Evolutionary conservation across 805 yeast genomes (phyloP).

Genomic region (Kodamaea kaohsiungensis): DNA sequence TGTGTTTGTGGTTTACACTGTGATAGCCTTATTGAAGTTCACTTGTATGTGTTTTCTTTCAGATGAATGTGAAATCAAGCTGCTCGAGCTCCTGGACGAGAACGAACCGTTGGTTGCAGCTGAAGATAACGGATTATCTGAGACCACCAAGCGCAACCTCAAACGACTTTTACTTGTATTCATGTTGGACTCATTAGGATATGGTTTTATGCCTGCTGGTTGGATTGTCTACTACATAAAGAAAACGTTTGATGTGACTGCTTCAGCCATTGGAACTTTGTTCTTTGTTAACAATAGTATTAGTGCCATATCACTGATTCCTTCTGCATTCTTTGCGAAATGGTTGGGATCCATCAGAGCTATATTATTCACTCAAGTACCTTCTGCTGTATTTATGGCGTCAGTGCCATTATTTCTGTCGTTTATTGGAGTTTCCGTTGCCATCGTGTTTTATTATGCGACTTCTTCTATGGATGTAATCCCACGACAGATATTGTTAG

Average conservation of each 20-base stretch:
- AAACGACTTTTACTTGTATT: conserved; percentile 58
- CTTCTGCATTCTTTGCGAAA: conserved; percentile 71
- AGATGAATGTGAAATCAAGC: conserved; percentile 49
- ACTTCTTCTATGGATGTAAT: conserved; percentile 88
- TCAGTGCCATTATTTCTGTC: conserved; percentile 27
- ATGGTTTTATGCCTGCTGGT: conserved; percentile 84
- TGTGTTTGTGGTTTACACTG: conserved; percentile 58
- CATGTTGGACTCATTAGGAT: conserved; percentile 84
- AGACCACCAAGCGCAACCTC: conserved; percentile 44
- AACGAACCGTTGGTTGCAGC: conserved; percentile 15
- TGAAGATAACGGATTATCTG: conserved; percentile 18
- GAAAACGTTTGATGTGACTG: conserved; percentile 51
- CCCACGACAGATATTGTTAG: conserved; percentile 79
- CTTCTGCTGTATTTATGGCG: conserved; percentile 68
- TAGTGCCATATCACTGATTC: conserved; percentile 69
- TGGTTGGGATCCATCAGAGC: conserved; percentile 77
- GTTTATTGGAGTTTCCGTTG: conserved; percentile 48
- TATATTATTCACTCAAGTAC: conserved; percentile 71
- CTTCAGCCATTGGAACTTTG: conserved; percentile 62
- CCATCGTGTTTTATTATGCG: conserved; percentile 57
- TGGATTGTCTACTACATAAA: conserved; percentile 87
- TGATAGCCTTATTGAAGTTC: conserved; percentile 54
- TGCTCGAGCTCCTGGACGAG: conserved; percentile 20
- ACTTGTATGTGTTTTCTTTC: conserved; percentile 52
- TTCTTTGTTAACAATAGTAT: conserved; percentile 65